Evolutionary conservation across 352 stramenopile species (phyloP), one percentile per base, ranked within the genome.

Genomic region (Globisporangium mamillatum): DNA sequence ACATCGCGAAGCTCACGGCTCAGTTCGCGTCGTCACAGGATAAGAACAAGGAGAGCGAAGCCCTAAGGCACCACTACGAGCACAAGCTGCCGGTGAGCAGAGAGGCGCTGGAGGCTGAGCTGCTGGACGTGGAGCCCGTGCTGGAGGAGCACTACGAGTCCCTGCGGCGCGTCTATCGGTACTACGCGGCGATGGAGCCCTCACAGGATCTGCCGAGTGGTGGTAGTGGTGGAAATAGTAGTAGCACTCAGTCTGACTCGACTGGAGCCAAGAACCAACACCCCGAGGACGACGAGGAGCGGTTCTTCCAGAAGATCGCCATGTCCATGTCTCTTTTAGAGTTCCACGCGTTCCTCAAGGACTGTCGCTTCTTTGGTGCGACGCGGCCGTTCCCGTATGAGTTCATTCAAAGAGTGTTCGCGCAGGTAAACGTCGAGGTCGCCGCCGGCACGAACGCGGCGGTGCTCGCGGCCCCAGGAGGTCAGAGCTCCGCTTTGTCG

Each of bases 281-380:
- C 1, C 36, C 32, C 16, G 34, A 63, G 27, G 24, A 59, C 16
- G 76, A 89, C 9, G 80, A 91, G 70, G 76, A 72, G 12, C 80
- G 75, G 1, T 91, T 91, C 59, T 91, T 91, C 24, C 71, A 78
- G 44, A 91, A 91, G 60, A 87, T 91, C 25, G 78, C 80, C 1
- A 74, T 81, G 27, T 83, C 73, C 14, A 90, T 92, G 80, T 90
- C 82, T 2, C 70, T 92, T 7, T 64, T 77, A 14, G 82, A 92
- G 63, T 92, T 90, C 66, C 75, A 84, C 44, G 54, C 73, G 3
- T 88, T 92, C 48, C 71, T 92, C 16, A 90, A 92, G 62, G 84
- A 92, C 46, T 89, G 79, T 27, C 74, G 79, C 29, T 73, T 88
- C n/a, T 89, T 89, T 64, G 82, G 82, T 9, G 76, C 74, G 10